Base-by-base conservation (phyloP, 768 basidiomycete genomes). In the Trametes meyenii region DNA sequence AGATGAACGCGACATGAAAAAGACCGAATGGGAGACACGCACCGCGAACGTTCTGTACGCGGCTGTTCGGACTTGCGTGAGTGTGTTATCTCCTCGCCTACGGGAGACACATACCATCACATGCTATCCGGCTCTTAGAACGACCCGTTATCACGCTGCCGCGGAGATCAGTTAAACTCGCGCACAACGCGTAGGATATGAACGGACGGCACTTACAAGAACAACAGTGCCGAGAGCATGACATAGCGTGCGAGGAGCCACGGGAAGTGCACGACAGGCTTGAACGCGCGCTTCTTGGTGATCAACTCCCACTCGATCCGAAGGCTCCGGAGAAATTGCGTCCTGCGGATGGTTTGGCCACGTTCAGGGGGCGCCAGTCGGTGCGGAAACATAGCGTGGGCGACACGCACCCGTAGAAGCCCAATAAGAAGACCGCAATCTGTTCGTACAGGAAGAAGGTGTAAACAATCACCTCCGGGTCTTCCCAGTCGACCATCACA, bases 401-500 rank as follows among this genome's bases (percentile, higher is more conserved):
- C 8, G 29, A 11, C 1, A 59, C 64, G 14, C 45, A 66, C 61
- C 52, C 58, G 38, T 66, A 60, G 58, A 66, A 51, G 33, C 65
- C 65, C 50, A 66, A 61, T n/a, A 56, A n/a, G 45, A 62, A 56
- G n/a, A 60, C 50, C 35, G 54, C 54, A 23, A 55, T 45, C 45
- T 60, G 54, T 13, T 50, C 50, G 33, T 62, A 66, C 8, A 60
- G 26, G 39, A 56, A 57, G 21, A 58, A 51, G 33, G 42, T 48
- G 33, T 60, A 53, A 17, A 6, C 54, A 24, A 60, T 40, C 35
- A 60, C 54, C 1, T 50, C 53, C 19, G 52, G 58, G 42, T 48
- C 45, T 16, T 55, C 13, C 65, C 65, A 62, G 55, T 66, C 35
- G 36, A 66, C 61, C 63, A 60, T 60, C 33, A 50, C 58, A 26